These are phyloP conservation scores for Cudoniella acicularis DNA, from an alignment of 495 filamentous ascomycete genomes.

Conservation along the genomic window DNA sequence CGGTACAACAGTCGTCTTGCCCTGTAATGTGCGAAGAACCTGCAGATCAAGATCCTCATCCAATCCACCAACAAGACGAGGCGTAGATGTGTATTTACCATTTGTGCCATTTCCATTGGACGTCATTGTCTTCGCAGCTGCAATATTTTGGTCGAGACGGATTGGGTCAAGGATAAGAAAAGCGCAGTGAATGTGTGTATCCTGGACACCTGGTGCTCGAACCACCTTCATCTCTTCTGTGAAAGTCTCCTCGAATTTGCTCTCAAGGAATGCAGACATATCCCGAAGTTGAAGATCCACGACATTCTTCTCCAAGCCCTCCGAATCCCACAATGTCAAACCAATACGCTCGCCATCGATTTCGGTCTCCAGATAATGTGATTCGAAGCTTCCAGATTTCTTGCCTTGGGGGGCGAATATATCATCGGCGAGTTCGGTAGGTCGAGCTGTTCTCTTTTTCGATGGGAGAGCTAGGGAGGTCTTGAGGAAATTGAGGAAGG, in stretches of 20 bases:
- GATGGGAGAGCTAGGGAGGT: conserved; percentile 73
- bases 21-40: conserved; percentile 80
- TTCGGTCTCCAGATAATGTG: conserved; percentile 90
- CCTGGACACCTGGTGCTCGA: conserved; percentile 84
- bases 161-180: conserved; percentile 89
- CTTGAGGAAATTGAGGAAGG: conserved; percentile 93
- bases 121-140: conserved; percentile 50
- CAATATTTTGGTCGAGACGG: conserved; percentile 78
- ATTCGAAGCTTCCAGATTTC: conserved; percentile 62
- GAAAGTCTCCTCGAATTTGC: conserved; percentile 97
- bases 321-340: conserved; percentile 92
- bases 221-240: conserved; percentile 97
- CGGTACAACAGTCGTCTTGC: conserved; percentile 94
- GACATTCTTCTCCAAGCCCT: conserved; percentile 87
- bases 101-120: conserved; percentile 50
- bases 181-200: conserved; percentile 96
- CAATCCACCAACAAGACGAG: conserved; percentile 61
- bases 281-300: conserved; percentile 91
- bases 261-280: conserved; percentile 88
- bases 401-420: conserved; percentile 46
- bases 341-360: conserved; percentile 90
- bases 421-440: conserved; percentile 47
- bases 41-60: conserved; percentile 91
- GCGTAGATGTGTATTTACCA: conserved; percentile 41
- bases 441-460: conserved; percentile 60